Base-by-base conservation (phyloP, 2,329 filamentous ascomycete genomes). In the Westerdykella aurantiaca region DNA sequence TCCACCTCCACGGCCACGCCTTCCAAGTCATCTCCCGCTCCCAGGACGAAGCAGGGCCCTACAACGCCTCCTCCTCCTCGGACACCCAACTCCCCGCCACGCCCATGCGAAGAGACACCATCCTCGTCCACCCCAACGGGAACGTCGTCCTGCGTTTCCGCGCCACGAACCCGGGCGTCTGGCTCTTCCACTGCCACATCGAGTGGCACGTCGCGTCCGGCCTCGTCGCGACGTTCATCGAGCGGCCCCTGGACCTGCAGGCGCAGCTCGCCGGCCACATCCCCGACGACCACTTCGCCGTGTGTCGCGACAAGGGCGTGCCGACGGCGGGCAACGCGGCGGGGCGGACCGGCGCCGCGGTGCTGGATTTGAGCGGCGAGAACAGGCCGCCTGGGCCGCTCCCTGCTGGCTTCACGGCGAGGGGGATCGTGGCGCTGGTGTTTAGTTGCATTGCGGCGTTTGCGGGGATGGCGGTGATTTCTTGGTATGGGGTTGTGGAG, bases 351-450 rank as follows among this genome's bases (percentile, higher is more conserved):
- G 18, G 18, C 4, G 62, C 67, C 0, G 67, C 91, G 52, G 68
- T 80, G 7, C 67, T 86, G 0, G 78, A 93, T 49, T 31, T 68
- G 33, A 50, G 13, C 0, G 64, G 64, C 7, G 57, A 85, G 61
- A 83, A 82, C 44, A 67, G 60, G 31, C 72, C 75, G 2, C 76
- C 80, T 0, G 66, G 64, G 0, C 73, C 69, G 35, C 60, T 91
- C 13, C 85, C 86, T 0, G 73, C 70, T 1, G 86, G 86, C 0
- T 89, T 90, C 62, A 87, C 83, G 0, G 64, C 81, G 0, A 75
- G 76, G 31, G 88, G 87, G 6, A 85, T 86, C 35, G 77, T 88
- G 1, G 87, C 87, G 10, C 68, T 93, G 52, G 82, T 83, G 2
- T 87, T 91, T 59, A 87, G 83, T 57, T 78, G 77, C 50, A 49